phyloP scores from a whole-genome alignment of 805 yeast species.

The Torulaspora quercuum region DNA sequence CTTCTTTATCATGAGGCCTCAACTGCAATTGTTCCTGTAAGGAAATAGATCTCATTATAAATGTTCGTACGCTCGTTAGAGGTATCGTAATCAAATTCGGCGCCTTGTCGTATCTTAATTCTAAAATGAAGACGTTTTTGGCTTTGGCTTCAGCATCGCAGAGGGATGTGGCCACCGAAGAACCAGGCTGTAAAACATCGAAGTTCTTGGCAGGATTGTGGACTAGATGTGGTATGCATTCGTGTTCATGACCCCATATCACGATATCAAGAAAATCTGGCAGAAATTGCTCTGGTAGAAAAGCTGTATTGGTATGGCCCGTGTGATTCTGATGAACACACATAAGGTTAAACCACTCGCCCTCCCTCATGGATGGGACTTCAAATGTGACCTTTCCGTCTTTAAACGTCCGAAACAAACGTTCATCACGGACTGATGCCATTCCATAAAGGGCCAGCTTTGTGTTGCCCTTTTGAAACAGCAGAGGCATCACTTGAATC shows the following conservation, averaged over 20 bases:
- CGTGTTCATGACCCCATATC: conserved; percentile 98
- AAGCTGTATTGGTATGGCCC: conserved; percentile 73
- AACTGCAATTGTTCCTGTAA: conserved; percentile 52
- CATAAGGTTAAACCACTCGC: conserved; percentile 79
- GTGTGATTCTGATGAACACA: conserved; percentile 91
- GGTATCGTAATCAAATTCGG: conserved; percentile 46
- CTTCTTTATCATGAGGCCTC: conserved; percentile 58
- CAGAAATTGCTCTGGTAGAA: conserved; percentile 77
- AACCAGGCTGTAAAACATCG: conserved; percentile 85
- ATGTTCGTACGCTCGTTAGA: conserved; percentile 70
- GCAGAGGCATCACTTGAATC: conserved; percentile 68
- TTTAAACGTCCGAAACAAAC: conserved; percentile 76
- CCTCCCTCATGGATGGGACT: conserved; percentile 55
- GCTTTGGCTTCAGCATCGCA: conserved; percentile 77
- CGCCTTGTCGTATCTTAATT: conserved; percentile 55
- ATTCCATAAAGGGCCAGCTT: conserved; percentile 84
- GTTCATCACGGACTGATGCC: conserved; percentile 84
- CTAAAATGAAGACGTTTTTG: conserved; percentile 71
- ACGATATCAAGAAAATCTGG: conserved; percentile 81
- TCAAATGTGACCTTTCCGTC: conserved; percentile 77
- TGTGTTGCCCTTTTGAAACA: conserved; percentile 79
- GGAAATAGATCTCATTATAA: conserved; percentile 63
- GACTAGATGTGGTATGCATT: conserved; percentile 71
- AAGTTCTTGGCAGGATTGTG: conserved; percentile 56
- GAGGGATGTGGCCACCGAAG: conserved; percentile 87